Base-by-base conservation (phyloP, 2,329 filamentous ascomycete genomes). In the Calycina herbarum region DNA sequence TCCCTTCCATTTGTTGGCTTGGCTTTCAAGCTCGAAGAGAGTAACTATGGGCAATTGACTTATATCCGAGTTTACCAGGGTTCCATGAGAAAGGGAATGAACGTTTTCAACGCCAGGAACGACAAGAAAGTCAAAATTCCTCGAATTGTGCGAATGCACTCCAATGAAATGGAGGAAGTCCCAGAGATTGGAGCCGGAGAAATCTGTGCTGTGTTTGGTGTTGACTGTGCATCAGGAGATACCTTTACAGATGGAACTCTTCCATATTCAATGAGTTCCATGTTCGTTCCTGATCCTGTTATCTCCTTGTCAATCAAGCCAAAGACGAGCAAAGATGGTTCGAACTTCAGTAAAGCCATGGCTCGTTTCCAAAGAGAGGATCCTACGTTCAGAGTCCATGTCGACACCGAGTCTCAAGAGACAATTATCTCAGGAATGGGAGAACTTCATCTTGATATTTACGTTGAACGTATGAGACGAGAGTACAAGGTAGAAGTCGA, bases 391-490 rank as follows among this genome's bases (percentile, higher is more conserved):
- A 89, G 95, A 63, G 92, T 99, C 45, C 90, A 93, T 73, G 93
- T 97, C 73, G 95, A 99, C 76, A 80, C 87, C 17, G 95, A 99
- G 81, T 94, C 90, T 70, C 91, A 96, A 76, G 93, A 99, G 82
- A 98, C 94, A 59, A 96, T 99, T 76, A 98, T 99, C 76, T 96
- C 92, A 54, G 95, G 95, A 67, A 99, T 99, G 95, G 95, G 95
- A 72, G 95, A 99, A 79, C 80, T 99, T 72, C 95, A 99, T 79
- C 84, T 99, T 33, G 94, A 97, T 75, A 96, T 99, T 75, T 99
- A 99, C 78, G 89, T 99, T 61, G 95, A 99, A 82, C 93, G 95
- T 72, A 94, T 99, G 82, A 90, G 91, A 73, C 90, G 95, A 76
- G 95, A 99, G 80, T 99, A 99, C 85, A 93, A 91, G 77, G 94